These are phyloP conservation scores for Kodamaea suecica DNA, from an alignment of 1,139 yeast genomes.

Conservation along the genomic window DNA sequence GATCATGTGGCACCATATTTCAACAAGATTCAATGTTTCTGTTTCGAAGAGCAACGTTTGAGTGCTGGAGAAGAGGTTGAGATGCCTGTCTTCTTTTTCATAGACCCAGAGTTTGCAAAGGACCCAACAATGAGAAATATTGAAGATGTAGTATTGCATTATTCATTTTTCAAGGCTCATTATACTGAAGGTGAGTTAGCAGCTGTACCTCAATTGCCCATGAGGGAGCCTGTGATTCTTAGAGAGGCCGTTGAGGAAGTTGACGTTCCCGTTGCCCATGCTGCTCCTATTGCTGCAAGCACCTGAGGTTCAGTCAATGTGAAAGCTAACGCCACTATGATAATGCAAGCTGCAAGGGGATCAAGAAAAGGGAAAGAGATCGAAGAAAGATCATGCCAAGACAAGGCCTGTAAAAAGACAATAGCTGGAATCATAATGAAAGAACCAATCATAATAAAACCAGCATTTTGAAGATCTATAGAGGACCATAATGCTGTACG, in stretches of 20 bases:
- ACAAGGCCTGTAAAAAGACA: too few species aligned
- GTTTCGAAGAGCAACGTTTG: conserved; percentile 93
- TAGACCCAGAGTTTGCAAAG: conserved; percentile 94
- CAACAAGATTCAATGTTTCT: conserved; percentile 95
- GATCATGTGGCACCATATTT: conserved; percentile 96
- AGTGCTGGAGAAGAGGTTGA: conserved; percentile 98
- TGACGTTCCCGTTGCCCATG: not conserved
- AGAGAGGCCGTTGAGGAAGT: not conserved
- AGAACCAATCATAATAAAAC: too few species aligned
- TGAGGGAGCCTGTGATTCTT: not conserved
- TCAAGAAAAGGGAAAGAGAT: too few species aligned
- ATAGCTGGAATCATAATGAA: too few species aligned
- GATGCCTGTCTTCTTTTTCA: conserved; percentile 98
- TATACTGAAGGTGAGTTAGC: conserved; percentile 46
- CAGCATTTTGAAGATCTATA: too few species aligned
- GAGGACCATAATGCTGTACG: too few species aligned
- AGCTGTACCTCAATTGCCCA: conserved; percentile 2
- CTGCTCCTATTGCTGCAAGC: too few species aligned
- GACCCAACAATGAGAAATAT: conserved; percentile 93
- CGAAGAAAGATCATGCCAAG: too few species aligned
- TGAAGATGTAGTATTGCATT: conserved; percentile 86
- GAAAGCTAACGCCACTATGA: too few species aligned
- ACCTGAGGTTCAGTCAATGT: too few species aligned
- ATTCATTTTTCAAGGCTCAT: conserved; percentile 83
- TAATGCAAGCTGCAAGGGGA: too few species aligned